Conservation (phyloP, 2,329 filamentous ascomycete species). For the Talaromyces islandicus region DNA sequence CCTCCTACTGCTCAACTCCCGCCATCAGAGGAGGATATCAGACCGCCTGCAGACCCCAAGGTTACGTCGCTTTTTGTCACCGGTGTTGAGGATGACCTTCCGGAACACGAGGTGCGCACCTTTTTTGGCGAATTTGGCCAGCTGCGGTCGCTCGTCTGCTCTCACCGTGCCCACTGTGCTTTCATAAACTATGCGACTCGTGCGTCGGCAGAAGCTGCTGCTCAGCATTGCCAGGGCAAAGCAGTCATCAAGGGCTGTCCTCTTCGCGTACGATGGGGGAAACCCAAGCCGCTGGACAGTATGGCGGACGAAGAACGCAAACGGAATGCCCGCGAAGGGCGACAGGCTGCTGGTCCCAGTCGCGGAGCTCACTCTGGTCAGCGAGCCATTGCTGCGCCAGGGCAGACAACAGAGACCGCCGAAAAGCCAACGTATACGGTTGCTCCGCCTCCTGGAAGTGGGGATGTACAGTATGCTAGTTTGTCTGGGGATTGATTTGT, state of each 20-base stretch:
- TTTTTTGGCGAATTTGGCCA: slow-evolving; percentile 88
- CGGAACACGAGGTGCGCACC: slow-evolving; percentile 82
- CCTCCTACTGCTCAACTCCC: slow-evolving; percentile 68
- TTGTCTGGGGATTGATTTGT: slow-evolving; percentile 65
- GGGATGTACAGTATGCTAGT: slow-evolving; percentile 78
- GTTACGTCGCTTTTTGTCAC: slow-evolving; percentile 93
- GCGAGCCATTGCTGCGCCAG: slow-evolving; percentile 30
- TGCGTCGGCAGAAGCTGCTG: slow-evolving; percentile 77
- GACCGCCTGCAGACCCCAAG: slow-evolving; percentile 74
- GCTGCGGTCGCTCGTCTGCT: slow-evolving; percentile 88
- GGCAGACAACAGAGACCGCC: slow-evolving; percentile 37
- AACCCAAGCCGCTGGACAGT: slow-evolving; percentile 83
- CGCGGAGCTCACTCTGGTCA: slow-evolving; percentile 33
- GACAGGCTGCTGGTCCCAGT: slow-evolving; percentile 50
- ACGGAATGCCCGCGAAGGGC: slow-evolving; percentile 73
- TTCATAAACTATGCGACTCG: slow-evolving; percentile 91
- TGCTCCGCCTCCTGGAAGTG: slow-evolving; percentile 72
- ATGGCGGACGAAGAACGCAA: slow-evolving; percentile 82
- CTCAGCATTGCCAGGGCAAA: slow-evolving; percentile 76
- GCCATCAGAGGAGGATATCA: slow-evolving; percentile 76
- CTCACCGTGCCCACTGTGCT: slow-evolving; percentile 93
- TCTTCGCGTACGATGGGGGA: slow-evolving; percentile 83
- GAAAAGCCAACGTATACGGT: slow-evolving; percentile 44
- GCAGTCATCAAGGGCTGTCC: slow-evolving; percentile 89
- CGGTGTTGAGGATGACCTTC: slow-evolving; percentile 91